phyloP scores from a whole-genome alignment of 2,329 filamentous ascomycete genomes.

The Neopestalotiopsis sp. region DNA sequence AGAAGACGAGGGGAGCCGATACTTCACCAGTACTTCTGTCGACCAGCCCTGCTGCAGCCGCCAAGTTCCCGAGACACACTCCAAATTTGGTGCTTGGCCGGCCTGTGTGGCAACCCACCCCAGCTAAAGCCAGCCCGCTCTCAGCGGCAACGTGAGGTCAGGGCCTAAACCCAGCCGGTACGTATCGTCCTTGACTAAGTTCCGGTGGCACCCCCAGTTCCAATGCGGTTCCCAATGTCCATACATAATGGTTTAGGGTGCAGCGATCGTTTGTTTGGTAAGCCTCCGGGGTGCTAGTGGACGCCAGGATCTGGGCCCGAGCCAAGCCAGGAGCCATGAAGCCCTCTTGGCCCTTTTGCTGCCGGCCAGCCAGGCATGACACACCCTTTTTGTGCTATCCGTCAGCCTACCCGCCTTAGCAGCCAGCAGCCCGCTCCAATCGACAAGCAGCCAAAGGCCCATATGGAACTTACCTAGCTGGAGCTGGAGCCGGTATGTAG shows the following conservation, averaged over 20 bases:
- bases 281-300: conserved; percentile 24
- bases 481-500: conserved; percentile 18
- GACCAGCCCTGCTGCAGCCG: conserved; percentile 13
- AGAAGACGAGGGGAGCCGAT: background rate
- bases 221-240: no score
- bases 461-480: conserved; percentile 14
- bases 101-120: conserved; percentile 17
- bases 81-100: conserved; percentile 22
- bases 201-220: conserved; percentile 11
- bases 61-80: conserved; percentile 20
- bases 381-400: conserved; percentile 13
- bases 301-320: conserved; percentile 9
- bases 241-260: background rate
- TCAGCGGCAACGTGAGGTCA: conserved; percentile 18
- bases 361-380: conserved; percentile 12
- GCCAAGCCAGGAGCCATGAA: conserved; percentile 1
- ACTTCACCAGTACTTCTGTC: conserved; percentile 8
- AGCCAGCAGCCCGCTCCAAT: conserved; percentile 7
- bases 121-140: conserved; percentile 2
- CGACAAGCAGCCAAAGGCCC: conserved; percentile 3
- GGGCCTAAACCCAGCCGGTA: conserved; percentile 6
- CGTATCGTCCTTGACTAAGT: conserved; percentile 11
- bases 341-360: background rate
- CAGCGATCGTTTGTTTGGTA: conserved; percentile 30
- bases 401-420: conserved; percentile 13